A percentile compares a stretch with the other conserved stretches of the same genome.
Conservation (phyloP, 768 basidiomycete species). For the Mycena rosella region DNA sequence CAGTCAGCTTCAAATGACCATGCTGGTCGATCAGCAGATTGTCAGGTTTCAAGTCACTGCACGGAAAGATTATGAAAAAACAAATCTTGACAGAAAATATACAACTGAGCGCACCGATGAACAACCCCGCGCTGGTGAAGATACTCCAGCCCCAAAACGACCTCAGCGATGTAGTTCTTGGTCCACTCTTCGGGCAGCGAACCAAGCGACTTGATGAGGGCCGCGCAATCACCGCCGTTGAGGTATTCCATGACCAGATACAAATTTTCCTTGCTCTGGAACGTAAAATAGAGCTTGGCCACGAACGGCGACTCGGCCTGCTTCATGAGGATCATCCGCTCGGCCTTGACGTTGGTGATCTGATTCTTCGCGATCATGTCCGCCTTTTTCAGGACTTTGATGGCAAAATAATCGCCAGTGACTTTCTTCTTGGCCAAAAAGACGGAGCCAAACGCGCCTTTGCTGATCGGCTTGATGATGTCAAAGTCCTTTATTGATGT, state of each 20-base stretch:
- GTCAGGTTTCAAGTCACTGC: slow-evolving; percentile 96
- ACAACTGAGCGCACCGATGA: slow-evolving; percentile 80
- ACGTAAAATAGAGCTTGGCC: slow-evolving; percentile 97
- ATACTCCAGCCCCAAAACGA: slow-evolving; percentile 94
- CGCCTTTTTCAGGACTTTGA: slow-evolving; percentile 99
- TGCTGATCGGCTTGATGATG: slow-evolving; percentile 99
- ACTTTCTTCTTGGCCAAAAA: slow-evolving; percentile 98
- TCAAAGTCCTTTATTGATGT: slow-evolving; percentile 99
- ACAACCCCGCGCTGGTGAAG: slow-evolving; percentile 96
- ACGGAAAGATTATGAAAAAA: slow-evolving; percentile 28
- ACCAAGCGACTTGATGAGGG: slow-evolving; percentile 96
- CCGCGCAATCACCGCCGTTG: slow-evolving; percentile 97
- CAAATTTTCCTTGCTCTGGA: slow-evolving; percentile 98
- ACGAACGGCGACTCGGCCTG: slow-evolving; percentile 99
- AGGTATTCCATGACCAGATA: slow-evolving; percentile 99
- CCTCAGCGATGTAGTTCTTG: slow-evolving; percentile 95
- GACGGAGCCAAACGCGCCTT: slow-evolving; percentile 98
- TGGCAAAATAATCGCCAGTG: slow-evolving; percentile 98
- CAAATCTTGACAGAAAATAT: slow-evolving; percentile 16
- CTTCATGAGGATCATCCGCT: slow-evolving; percentile 99
- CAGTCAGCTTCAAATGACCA: slow-evolving; percentile 97
- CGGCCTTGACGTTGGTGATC: slow-evolving; percentile 99
- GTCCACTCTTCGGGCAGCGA: slow-evolving; percentile 97
- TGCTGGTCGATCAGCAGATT: slow-evolving; percentile 97
- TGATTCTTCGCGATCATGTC: slow-evolving; percentile 99